Percentiles rank a stretch among this genome's conserved stretches.
Evolutionary conservation across 1,284 basidiomycete species (phyloP).

Genomic region (Marasmius oreades): DNA sequence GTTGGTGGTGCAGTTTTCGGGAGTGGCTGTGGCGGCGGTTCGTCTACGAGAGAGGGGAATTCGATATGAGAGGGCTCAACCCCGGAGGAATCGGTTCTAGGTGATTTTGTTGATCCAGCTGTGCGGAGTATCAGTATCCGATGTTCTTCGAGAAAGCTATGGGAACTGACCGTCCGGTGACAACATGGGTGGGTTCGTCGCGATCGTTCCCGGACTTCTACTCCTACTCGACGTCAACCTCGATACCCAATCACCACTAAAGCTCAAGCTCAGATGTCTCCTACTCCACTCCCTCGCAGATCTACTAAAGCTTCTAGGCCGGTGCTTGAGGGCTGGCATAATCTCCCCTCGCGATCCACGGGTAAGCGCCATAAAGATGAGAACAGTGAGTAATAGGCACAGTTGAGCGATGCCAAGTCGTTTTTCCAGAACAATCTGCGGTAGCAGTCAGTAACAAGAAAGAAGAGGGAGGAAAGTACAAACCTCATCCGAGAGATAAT

Average conservation of each 20-base stretch:
- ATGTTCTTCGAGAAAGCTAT: background rate
- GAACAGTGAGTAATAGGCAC: conserved; percentile 70
- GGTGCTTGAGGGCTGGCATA: conserved; percentile 20
- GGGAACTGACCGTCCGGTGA: background rate
- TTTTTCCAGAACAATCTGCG: conserved; percentile 77
- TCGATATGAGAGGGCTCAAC: too few relatives aligned
- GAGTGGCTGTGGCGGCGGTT: too few relatives aligned
- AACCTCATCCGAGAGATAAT: conserved; percentile 75
- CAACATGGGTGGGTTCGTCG: background rate
- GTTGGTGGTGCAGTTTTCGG: too few relatives aligned
- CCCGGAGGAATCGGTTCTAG: background rate
- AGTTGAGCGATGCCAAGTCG: conserved; percentile 82
- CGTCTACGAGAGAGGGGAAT: too few relatives aligned
- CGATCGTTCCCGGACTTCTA: conserved; percentile 1
- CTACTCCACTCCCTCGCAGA: conserved; percentile 51
- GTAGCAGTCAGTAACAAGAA: conserved; percentile 4
- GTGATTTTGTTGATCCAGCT: background rate
- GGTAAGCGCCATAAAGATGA: conserved; percentile 82
- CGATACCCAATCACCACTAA: conserved; percentile 52
- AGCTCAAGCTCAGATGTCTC: conserved; percentile 50
- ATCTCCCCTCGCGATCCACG: conserved; percentile 63
- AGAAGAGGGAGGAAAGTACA: conserved; percentile 11
- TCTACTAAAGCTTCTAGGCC: conserved; percentile 22
- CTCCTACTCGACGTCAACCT: conserved; percentile 34
- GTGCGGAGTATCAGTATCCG: too few relatives aligned